Evolutionary conservation across 2,329 filamentous ascomycete species (phyloP).

Genomic region (Alternaria solani): DNA sequence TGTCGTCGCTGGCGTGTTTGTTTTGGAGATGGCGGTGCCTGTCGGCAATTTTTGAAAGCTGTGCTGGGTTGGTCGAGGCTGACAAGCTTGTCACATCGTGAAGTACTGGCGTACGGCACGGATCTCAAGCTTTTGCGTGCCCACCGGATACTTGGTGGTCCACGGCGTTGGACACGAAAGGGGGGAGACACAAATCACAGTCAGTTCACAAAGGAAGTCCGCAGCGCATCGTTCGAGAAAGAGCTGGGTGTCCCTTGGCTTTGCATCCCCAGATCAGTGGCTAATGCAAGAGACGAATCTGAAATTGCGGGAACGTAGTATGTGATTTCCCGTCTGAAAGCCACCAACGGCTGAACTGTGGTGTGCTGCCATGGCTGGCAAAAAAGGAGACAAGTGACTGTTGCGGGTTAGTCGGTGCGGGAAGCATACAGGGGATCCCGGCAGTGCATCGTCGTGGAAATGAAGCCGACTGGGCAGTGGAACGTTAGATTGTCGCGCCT

Average conservation of each 20-base stretch:
- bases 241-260: background rate
- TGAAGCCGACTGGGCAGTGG: slow-evolving; percentile 17
- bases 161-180: slow-evolving; percentile 5
- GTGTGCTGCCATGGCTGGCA: slow-evolving; percentile 15
- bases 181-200: background rate
- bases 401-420: slow-evolving; percentile 9
- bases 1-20: slow-evolving; percentile 4
- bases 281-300: slow-evolving; percentile 10
- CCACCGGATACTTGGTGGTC: slow-evolving; percentile 12
- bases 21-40: slow-evolving; percentile 1
- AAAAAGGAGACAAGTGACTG: slow-evolving; percentile 9
- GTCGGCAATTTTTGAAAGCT: slow-evolving; percentile 2
- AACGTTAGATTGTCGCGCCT: slow-evolving; percentile 4
- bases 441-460: slow-evolving; percentile 24
- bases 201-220: slow-evolving; percentile 4
- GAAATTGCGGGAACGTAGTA: slow-evolving; percentile 2
- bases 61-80: slow-evolving; percentile 14
- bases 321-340: slow-evolving; percentile 19
- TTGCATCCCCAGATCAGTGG: slow-evolving; percentile 9
- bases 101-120: slow-evolving; percentile 16
- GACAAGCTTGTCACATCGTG: slow-evolving; percentile 17
- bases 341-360: slow-evolving; percentile 22
- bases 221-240: background rate
- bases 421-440: slow-evolving; percentile 13
- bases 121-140: slow-evolving; percentile 20